phyloP scores from a whole-genome alignment of 2,329 filamentous ascomycete genomes.

The Aspergillus sp. region DNA sequence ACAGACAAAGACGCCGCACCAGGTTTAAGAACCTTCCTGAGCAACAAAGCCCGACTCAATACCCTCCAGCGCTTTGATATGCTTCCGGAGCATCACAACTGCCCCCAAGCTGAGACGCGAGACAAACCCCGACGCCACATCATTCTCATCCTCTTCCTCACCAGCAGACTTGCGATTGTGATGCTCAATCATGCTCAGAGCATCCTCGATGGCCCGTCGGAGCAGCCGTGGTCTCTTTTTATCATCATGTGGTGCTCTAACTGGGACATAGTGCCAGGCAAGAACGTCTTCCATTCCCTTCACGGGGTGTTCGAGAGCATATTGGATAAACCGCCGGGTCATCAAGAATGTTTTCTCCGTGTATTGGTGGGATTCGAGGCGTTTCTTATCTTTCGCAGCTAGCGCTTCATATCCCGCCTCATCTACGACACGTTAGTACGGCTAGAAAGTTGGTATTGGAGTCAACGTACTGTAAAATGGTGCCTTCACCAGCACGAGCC shows the following conservation, averaged over 20 bases:
- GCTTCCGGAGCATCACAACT: conserved; percentile 29
- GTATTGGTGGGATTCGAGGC: conserved; percentile 48
- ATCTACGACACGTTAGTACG: conserved; percentile 31
- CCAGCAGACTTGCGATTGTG: conserved; percentile 21
- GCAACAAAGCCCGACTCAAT: conserved; percentile 12
- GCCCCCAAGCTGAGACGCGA: conserved; percentile 32
- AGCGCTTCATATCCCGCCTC: conserved; percentile 60
- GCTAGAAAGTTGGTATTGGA: no score
- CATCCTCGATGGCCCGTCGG: conserved; percentile 22
- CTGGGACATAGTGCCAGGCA: conserved; percentile 48
- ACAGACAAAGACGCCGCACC: no score
- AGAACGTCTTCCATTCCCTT: conserved; percentile 52
- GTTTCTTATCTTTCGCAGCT: conserved; percentile 45
- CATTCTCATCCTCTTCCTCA: conserved; percentile 9
- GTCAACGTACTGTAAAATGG: conserved; percentile 56
- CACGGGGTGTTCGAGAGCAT: conserved; percentile 42
- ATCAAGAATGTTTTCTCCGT: conserved; percentile 55
- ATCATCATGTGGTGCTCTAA: not conserved
- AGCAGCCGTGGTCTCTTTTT: conserved; percentile 20
- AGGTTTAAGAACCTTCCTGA: not conserved
- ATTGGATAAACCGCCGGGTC: conserved; percentile 50
- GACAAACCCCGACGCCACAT: conserved; percentile 26
- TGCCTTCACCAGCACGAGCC: conserved; percentile 56
- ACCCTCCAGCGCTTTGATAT: conserved; percentile 24
- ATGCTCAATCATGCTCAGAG: conserved; percentile 25